Conservation (phyloP, 1,139 yeast genomes). For the Lodderomyces margitis region DNA sequence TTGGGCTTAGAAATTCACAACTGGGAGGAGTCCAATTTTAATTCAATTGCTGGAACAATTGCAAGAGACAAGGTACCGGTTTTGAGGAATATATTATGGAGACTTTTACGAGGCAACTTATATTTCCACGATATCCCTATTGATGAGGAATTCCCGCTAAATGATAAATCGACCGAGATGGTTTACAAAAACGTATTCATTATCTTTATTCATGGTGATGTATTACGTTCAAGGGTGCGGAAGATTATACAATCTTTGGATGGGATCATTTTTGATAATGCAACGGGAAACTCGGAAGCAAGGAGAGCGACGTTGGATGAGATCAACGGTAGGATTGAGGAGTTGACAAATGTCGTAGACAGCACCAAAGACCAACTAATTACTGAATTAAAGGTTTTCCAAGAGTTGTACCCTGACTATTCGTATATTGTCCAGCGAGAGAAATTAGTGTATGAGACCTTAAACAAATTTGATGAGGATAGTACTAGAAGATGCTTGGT, state of each 20-base stretch:
- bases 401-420: conserved; percentile 44
- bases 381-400: conserved; percentile 72
- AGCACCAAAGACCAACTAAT: conserved; percentile 69
- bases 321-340: conserved; percentile 51
- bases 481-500: conserved; percentile 81
- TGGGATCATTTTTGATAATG: conserved; percentile 66
- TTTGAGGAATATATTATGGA: conserved; percentile 53
- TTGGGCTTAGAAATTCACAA: conserved; percentile 24
- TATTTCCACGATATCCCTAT: conserved; percentile 51
- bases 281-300: conserved; percentile 51
- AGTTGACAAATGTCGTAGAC: conserved; percentile 55
- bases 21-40: conserved; percentile 50
- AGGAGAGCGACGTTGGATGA: conserved; percentile 60
- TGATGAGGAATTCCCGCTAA: conserved; percentile 31
- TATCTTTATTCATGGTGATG: conserved; percentile 84
- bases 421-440: conserved; percentile 59
- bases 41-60: conserved; percentile 51
- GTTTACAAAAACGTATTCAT: conserved; percentile 74
- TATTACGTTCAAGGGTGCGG: conserved; percentile 63
- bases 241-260: conserved; percentile 82
- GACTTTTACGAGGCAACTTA: conserved; percentile 54
- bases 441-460: conserved; percentile 66
- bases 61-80: conserved; percentile 43
- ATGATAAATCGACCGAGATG: conserved; percentile 42
- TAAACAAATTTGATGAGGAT: conserved; percentile 83